Base-by-base conservation (phyloP, 2,329 filamentous ascomycete species). In the Amphichorda felina region DNA sequence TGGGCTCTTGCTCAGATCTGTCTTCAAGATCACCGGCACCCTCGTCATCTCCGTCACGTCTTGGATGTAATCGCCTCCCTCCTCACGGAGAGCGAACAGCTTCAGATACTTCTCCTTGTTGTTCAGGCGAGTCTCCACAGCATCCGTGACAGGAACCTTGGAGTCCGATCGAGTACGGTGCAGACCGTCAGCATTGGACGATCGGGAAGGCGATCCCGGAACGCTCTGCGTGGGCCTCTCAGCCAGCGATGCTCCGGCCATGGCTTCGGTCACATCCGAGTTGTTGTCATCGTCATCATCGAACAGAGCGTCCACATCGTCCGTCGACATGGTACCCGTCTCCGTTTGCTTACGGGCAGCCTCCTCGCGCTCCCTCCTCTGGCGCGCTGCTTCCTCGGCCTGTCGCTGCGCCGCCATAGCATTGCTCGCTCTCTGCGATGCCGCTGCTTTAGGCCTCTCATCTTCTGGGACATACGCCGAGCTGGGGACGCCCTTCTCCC, bases 401-500 rank as follows among this genome's bases (percentile, higher is more conserved):
- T 91, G 81, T 39, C 79, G 78, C 29, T 81, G 81, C 22, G 83
- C 83, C 25, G 80, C 82, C 35, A 79, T 74, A 35, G 83, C 82
- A 50, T 84, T 83, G 29, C 75, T 78, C 38, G 81, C 74, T 44
- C 85, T 76, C 48, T 83, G 75, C 41, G 81, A 82, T 9, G 74
- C 72, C 38, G 75, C 79, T 34, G 82, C 79, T 69, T 91, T 93
- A 36, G 88, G 88, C 38, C 88, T 82, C 66, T 98, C 91, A 54
- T 98, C 91, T 54, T 98, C 91, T 3, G 91, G 91, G 35, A 98
- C 81, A 49, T 93, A 98, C 3, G 88, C 84, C 30, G 89, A 95
- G 43, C 88, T 96, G 19, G 89, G 86, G 7, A 96, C 87, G 32
- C 91, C 91, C 74, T 96, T 98, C 77, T 98, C 91, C 91, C 91